Evolutionary conservation across 345 rosid genomes (phyloP).

Genomic region (Linum usitatissimum): DNA sequence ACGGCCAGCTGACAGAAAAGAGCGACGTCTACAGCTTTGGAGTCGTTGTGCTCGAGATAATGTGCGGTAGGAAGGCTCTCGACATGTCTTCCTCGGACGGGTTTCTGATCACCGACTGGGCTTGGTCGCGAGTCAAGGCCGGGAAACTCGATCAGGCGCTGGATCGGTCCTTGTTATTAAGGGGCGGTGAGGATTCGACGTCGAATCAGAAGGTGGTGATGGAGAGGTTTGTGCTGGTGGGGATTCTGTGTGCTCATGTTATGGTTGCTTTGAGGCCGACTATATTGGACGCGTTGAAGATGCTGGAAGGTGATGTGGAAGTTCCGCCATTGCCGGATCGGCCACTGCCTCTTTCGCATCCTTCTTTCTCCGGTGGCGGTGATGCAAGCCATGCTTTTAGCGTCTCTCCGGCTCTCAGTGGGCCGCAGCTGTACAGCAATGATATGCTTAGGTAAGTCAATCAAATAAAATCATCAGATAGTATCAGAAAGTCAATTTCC

Average conservation of each 20-base stretch:
- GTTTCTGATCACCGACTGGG: constrained; percentile 2
- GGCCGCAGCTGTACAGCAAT: not conserved
- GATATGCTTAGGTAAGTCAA: not conserved
- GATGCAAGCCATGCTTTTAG: not conserved
- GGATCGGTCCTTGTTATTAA: not conserved
- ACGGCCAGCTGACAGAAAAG: constrained; percentile 1
- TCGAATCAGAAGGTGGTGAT: not conserved
- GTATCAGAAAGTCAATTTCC: too few species aligned
- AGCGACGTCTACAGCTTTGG: constrained; percentile 4
- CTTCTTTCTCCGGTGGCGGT: not conserved
- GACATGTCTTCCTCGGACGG: constrained; percentile 1
- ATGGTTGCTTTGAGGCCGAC: constrained; percentile 3
- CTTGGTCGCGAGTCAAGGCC: not conserved
- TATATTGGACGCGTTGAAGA: not conserved
- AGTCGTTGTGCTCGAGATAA: not conserved
- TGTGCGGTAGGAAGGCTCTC: not conserved
- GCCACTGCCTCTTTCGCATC: constrained; percentile 2
- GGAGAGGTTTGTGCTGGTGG: constrained; percentile 4
- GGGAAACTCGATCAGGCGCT: not conserved
- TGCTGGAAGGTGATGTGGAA: not conserved
- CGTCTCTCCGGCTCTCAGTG: not conserved
- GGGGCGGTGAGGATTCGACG: not conserved
- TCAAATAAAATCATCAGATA: too few species aligned
- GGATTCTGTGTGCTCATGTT: constrained; percentile 3
- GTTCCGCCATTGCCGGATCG: constrained; percentile 4